Evolutionary conservation across 805 yeast species (phyloP), one percentile per base, ranked within the genome.

Genomic region (Maudiozyma saulgeensis): DNA sequence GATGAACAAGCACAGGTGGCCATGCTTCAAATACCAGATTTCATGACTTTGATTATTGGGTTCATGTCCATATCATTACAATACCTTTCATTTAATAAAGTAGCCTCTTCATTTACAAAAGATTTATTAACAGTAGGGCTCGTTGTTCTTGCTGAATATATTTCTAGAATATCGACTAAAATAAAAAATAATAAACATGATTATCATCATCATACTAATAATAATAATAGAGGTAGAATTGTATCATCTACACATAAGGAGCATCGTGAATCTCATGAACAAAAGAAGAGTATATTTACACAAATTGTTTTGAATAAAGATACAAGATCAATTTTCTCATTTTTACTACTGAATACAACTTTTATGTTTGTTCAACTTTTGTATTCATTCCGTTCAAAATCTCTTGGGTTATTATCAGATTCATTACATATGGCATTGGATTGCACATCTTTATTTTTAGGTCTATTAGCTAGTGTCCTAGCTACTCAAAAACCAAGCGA

Each of bases 341-440:
- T 91, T 59, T 68, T 93, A 44, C 66, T 91, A 54, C 74, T 93
- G 52, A 93, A 93, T 67, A 80, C 95, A 12, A 78, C 93, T 2
- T 93, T 93, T 68, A 93, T 93, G 99, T 80, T 93, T 59, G 82
- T 93, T 40, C 99, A 93, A 69, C 74, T 93, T 55, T 69, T 93
- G 9, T 93, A 93, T 64, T 90, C 98, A 0, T 84, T 93, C 68
- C 76, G 95, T 53, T 89, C 98, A 1, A 90, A 87, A 61, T 91
- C 98, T 0, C 70, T 93, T 43, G 97, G 99, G 11, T 72, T 93
- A 23, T 67, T 93, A 47, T 88, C 96, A 18, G 99, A 93, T 62
- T 88, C 96, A 1, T 74, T 93, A 47, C 99, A 93, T 66, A 93
- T 93, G 99, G 85, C 95, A 2, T 73, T 93, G 49, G 99, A 93